Percentiles rank a stretch among this genome's conserved stretches.
These are phyloP conservation scores for Exophiala dermatitidis DNA, from an alignment of 2,329 filamentous ascomycete genomes.

Conservation along the genomic window DNA sequence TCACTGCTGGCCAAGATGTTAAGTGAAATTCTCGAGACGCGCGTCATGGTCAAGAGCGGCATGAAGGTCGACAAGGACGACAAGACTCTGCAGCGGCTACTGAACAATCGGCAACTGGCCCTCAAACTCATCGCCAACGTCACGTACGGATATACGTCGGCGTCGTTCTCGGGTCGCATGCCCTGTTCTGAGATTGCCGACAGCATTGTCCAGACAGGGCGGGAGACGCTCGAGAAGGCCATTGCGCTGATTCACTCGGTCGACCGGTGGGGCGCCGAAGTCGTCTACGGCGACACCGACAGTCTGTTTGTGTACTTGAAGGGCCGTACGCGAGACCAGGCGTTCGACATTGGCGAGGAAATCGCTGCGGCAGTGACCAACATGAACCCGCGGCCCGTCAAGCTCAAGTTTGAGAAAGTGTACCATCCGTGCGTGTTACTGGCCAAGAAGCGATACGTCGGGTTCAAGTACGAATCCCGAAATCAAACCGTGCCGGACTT, in stretches of 20 bases:
- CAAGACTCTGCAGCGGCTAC: constrained; percentile 70
- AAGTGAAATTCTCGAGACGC: constrained; percentile 86
- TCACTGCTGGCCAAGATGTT: constrained; percentile 94
- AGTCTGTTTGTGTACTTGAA: constrained; percentile 86
- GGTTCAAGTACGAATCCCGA: constrained; percentile 85
- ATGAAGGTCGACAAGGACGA: constrained; percentile 94
- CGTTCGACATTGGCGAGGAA: constrained; percentile 86
- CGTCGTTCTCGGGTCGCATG: constrained; percentile 94
- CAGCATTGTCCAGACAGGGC: constrained; percentile 91
- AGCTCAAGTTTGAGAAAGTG: constrained; percentile 97
- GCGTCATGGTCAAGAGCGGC: constrained; percentile 94
- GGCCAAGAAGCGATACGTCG: constrained; percentile 96
- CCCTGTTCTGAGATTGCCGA: constrained; percentile 96
- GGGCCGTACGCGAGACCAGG: constrained; percentile 76
- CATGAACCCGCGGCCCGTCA: constrained; percentile 83
- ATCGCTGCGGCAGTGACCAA: constrained; percentile 82
- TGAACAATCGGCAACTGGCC: constrained; percentile 90
- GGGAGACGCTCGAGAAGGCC: constrained; percentile 88
- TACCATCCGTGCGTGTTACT: constrained; percentile 92
- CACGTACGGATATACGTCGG: constrained; percentile 95
- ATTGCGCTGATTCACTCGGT: constrained; percentile 89
- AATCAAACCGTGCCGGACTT: constrained; percentile 76
- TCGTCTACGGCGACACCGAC: constrained; percentile 97
- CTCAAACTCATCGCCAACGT: constrained; percentile 97
- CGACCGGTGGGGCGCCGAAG: constrained; percentile 82